Evolutionary conservation across 2,329 filamentous ascomycete species (phyloP).

Genomic region (Colletotrichum scovillei): DNA sequence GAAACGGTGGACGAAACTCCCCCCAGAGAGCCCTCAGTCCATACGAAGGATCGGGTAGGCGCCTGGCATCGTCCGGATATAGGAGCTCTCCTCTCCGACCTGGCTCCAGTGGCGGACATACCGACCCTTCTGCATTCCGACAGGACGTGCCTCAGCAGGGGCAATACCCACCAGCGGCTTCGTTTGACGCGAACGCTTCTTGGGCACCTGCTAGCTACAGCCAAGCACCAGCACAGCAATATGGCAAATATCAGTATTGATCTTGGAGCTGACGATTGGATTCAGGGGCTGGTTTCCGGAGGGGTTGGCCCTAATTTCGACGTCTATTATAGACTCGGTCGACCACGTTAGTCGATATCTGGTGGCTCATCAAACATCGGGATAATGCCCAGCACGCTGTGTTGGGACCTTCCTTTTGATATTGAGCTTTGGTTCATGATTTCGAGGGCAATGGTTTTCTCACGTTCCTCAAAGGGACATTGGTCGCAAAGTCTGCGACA

Average conservation of each 20-base stretch:
- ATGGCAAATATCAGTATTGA: conserved; percentile 49
- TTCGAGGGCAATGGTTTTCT: background rate
- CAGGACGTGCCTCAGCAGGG: conserved; percentile 28
- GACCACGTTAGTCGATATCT: background rate
- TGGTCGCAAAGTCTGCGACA: background rate
- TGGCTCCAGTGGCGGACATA: conserved; percentile 54
- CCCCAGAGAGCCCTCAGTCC: conserved; percentile 57
- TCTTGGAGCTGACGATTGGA: conserved; percentile 21
- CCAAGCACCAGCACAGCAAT: conserved; percentile 48
- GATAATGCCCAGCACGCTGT: background rate
- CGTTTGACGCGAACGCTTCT: conserved; percentile 36
- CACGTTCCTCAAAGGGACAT: background rate
- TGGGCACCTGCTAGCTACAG: conserved; percentile 48
- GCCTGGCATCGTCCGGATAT: conserved; percentile 56
- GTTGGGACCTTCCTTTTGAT: background rate
- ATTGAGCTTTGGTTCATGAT: background rate
- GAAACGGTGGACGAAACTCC: conserved; percentile 32
- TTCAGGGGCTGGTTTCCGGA: conserved; percentile 28
- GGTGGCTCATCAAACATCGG: background rate
- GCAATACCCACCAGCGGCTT: background rate
- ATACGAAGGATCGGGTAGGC: conserved; percentile 52
- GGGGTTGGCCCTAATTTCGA: conserved; percentile 20
- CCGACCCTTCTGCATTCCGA: conserved; percentile 52
- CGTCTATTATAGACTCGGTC: background rate
- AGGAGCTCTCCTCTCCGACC: conserved; percentile 64